These are phyloP conservation scores for Eremomyces bilateralis DNA, from an alignment of 495 filamentous ascomycete genomes.

Conservation along the genomic window DNA sequence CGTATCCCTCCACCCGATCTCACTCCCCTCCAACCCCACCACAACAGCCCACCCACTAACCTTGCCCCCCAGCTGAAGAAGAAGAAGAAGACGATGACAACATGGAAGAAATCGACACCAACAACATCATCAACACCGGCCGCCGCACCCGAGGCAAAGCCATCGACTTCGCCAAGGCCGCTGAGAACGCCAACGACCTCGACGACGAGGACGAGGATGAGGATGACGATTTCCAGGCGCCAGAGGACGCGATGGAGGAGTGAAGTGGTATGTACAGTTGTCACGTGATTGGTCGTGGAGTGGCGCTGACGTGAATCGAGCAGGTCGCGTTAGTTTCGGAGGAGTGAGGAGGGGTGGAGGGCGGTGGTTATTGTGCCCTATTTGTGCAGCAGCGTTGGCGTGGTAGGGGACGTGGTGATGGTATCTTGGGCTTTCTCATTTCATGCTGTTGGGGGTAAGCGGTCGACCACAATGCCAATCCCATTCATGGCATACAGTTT, in stretches of 20 bases:
- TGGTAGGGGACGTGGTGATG: too few species aligned
- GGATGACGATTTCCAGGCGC: conserved; percentile 18
- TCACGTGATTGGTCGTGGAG: too few species aligned
- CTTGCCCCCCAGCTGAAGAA: conserved; percentile 1
- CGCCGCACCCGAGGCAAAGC: conserved; percentile 52
- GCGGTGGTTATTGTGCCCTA: too few species aligned
- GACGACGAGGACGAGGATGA: conserved; percentile 19
- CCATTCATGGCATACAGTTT: too few species aligned
- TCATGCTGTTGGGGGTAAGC: too few species aligned
- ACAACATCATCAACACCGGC: conserved; percentile 61
- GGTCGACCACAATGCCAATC: too few species aligned
- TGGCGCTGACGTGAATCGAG: neutral
- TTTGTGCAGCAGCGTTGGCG: too few species aligned
- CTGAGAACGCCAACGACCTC: conserved; percentile 13
- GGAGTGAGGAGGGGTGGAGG: too few species aligned
- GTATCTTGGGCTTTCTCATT: too few species aligned
- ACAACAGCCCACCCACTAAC: conserved; percentile 3
- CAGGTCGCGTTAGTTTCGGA: too few species aligned
- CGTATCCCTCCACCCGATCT: neutral
- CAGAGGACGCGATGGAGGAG: conserved; percentile 9
- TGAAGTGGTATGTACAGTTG: too few species aligned
- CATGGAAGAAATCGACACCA: conserved; percentile 71
- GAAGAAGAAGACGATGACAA: conserved; percentile 59
- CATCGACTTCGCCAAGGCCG: conserved; percentile 23
- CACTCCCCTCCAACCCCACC: too few species aligned